These are phyloP conservation scores for Leishmania gerbilli DNA, from an alignment of 208 protist genomes.

Conservation along the genomic window DNA sequence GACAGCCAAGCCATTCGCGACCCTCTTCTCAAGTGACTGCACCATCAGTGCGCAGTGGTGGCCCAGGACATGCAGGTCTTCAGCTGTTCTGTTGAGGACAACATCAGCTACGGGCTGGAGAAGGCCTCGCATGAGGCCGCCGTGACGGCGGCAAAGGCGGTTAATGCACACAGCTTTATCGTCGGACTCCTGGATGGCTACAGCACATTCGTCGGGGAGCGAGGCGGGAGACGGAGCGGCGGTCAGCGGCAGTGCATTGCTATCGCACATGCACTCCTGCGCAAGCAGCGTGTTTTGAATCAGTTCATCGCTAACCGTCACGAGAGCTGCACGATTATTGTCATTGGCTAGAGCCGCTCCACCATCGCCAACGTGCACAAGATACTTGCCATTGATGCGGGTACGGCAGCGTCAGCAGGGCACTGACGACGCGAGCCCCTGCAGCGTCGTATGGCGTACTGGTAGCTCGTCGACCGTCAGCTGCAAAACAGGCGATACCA, in stretches of 20 bases:
- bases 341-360: conserved; percentile 65
- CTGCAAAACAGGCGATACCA: conserved; percentile 35
- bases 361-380: conserved; percentile 60
- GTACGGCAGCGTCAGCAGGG: conserved; percentile 51
- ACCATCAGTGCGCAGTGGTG: conserved; percentile 94
- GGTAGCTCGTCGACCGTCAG: conserved; percentile 40
- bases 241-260: conserved; percentile 96
- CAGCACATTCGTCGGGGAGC: conserved; percentile 54
- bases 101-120: conserved; percentile 59
- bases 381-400: conserved; percentile 61
- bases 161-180: conserved; percentile 67
- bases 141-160: conserved; percentile 42
- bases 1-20: conserved; percentile 38
- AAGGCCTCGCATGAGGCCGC: conserved; percentile 36
- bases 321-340: conserved; percentile 67
- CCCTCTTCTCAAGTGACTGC: conserved; percentile 38
- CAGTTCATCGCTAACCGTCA: conserved; percentile 45
- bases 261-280: conserved; percentile 93
- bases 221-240: conserved; percentile 86
- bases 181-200: conserved; percentile 42
- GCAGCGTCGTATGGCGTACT: conserved; percentile 35
- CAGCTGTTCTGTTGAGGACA: conserved; percentile 86
- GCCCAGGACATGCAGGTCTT: conserved; percentile 98
- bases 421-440: conserved; percentile 47
- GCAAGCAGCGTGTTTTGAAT: conserved; percentile 68